These are phyloP conservation scores for Vitis rupestris DNA, from an alignment of 164 flowering plant species.

Conservation along the genomic window DNA sequence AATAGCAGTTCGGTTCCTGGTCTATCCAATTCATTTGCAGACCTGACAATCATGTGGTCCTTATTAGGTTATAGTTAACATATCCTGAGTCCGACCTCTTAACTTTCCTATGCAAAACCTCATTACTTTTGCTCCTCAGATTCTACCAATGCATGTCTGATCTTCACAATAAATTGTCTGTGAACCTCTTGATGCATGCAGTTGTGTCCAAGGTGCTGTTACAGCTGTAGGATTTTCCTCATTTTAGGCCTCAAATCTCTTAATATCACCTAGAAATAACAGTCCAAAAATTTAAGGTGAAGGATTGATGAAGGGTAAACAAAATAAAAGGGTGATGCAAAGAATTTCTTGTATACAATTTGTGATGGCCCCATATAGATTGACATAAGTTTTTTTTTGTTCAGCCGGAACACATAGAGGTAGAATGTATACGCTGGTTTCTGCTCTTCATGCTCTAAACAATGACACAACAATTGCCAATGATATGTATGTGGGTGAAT, in stretches of 20 bases:
- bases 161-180: not conserved
- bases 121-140: not conserved
- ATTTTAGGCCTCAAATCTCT: too few relatives aligned
- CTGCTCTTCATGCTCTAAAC: slow-evolving; percentile 73
- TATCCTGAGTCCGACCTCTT: too few relatives aligned
- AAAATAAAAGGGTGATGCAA: not conserved
- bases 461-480: slow-evolving; percentile 45
- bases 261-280: too few relatives aligned
- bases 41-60: too few relatives aligned
- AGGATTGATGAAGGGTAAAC: too few relatives aligned
- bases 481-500: slow-evolving; percentile 82
- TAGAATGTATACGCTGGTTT: slow-evolving; percentile 59
- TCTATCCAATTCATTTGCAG: too few relatives aligned
- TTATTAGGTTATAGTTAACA: too few relatives aligned
- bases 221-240: too few relatives aligned
- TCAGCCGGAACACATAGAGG: slow-evolving; percentile 73
- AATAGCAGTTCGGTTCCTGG: too few relatives aligned
- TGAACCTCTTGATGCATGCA: not conserved
- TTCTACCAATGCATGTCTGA: not conserved
- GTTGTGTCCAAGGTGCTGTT: not conserved
- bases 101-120: not conserved
- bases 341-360: not conserved
- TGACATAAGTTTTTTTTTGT: slow-evolving; percentile 6
- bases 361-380: not conserved
- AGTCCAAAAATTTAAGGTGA: too few relatives aligned